Percentiles rank a stretch among this genome's conserved stretches.
Conservation (phyloP, 202 grass and related monocot species). For the Brachypodium distachyon region DNA sequence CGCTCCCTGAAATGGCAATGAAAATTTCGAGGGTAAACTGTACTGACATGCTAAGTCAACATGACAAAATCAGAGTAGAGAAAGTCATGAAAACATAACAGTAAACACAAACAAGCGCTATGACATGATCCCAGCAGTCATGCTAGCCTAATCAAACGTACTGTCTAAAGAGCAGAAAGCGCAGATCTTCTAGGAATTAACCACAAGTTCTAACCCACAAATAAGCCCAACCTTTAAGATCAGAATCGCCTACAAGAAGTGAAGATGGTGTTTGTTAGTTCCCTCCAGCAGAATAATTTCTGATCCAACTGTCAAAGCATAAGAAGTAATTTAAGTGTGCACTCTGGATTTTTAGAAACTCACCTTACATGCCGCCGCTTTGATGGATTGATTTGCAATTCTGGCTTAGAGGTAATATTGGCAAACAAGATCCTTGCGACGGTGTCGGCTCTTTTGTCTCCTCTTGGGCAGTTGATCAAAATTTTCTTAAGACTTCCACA, state of each 20-base stretch:
- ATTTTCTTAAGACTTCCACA: slow-evolving; percentile 9
- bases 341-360: background rate
- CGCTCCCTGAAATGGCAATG: background rate
- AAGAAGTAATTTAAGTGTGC: background rate
- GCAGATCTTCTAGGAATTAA: background rate
- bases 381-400: slow-evolving; percentile 5
- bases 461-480: background rate
- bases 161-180: background rate
- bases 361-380: background rate
- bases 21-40: background rate
- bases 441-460: background rate
- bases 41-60: too few species aligned
- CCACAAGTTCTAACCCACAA: background rate
- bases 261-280: background rate
- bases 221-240: background rate
- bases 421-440: background rate
- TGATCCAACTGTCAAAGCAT: background rate
- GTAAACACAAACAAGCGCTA: background rate
- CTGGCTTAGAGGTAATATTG: background rate
- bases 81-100: background rate
- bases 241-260: background rate
- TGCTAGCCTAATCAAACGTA: too few species aligned
- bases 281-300: background rate
- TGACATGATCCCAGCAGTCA: too few species aligned
- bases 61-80: background rate